These are phyloP conservation scores for Scedosporium minutisporum DNA, from an alignment of 2,329 filamentous ascomycete species.

Conservation along the genomic window DNA sequence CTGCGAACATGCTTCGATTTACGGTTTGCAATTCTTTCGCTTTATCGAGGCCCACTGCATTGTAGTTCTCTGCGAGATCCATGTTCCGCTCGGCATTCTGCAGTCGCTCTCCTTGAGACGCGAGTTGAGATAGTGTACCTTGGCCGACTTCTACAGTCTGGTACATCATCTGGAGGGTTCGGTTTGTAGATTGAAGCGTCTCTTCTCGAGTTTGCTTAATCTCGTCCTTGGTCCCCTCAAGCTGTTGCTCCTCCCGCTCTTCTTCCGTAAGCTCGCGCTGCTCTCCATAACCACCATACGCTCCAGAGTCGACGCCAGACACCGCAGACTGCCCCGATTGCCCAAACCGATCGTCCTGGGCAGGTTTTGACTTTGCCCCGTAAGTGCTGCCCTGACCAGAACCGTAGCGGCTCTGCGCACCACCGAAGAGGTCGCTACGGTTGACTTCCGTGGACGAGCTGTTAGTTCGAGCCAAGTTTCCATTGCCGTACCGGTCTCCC, in stretches of 20 bases:
- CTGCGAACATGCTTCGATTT: constrained; percentile 85
- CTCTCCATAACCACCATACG: constrained; percentile 50
- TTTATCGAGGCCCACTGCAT: constrained; percentile 67
- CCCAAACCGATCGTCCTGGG: background rate
- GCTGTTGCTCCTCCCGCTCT: constrained; percentile 51
- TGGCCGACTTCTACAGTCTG: constrained; percentile 25
- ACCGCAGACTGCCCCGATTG: background rate
- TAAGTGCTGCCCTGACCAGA: constrained; percentile 21
- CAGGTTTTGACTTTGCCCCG: background rate
- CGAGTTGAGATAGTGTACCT: constrained; percentile 39
- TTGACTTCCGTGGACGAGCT: constrained; percentile 28
- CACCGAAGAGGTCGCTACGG: constrained; percentile 54
- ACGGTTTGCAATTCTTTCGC: constrained; percentile 75
- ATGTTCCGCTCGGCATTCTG: constrained; percentile 77
- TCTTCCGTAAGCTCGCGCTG: constrained; percentile 75
- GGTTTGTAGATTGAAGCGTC: constrained; percentile 20
- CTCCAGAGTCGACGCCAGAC: constrained; percentile 10
- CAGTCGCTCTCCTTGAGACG: constrained; percentile 69
- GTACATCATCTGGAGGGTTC: constrained; percentile 30
- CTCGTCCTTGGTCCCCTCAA: no score
- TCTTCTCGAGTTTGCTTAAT: constrained; percentile 62
- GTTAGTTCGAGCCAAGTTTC: background rate
- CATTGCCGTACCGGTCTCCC: background rate
- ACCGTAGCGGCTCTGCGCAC: constrained; percentile 40
- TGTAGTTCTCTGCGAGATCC: constrained; percentile 68